These are phyloP conservation scores for Sporothrix globosa DNA, from an alignment of 2,329 filamentous ascomycete species.

Conservation along the genomic window DNA sequence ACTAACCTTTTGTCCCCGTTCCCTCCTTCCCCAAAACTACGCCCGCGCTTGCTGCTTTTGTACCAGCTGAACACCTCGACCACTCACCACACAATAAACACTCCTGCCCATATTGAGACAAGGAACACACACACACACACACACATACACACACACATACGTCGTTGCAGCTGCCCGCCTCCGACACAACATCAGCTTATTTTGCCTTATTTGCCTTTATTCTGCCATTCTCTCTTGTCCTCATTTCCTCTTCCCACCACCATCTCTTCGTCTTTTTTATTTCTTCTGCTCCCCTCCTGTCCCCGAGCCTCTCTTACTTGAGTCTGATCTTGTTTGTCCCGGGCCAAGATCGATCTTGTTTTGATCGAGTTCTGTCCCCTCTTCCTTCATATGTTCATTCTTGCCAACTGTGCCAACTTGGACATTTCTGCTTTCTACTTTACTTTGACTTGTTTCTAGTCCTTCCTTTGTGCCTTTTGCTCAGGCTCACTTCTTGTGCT, in stretches of 20 bases:
- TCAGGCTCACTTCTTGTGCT: background rate
- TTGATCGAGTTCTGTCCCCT: slow-evolving; percentile 12
- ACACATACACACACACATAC: background rate
- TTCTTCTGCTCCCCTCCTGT: slow-evolving; percentile 12
- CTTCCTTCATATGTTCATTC: background rate
- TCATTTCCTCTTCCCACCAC: background rate
- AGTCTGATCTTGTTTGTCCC: slow-evolving; percentile 22
- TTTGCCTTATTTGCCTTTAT: slow-evolving; percentile 26
- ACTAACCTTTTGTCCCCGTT: background rate
- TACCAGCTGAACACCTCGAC: slow-evolving; percentile 26
- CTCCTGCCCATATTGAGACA: slow-evolving; percentile 13
- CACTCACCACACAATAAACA: background rate
- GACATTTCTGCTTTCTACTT: background rate
- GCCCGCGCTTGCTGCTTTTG: background rate
- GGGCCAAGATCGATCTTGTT: slow-evolving; percentile 28
- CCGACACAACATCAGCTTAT: slow-evolving; percentile 28
- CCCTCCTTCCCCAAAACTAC: slow-evolving; percentile 1
- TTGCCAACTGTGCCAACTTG: slow-evolving; percentile 5
- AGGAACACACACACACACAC: background rate
- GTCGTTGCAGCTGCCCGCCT: slow-evolving; percentile 7
- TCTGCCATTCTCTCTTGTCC: background rate
- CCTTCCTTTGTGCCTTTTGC: background rate
- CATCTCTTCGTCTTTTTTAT: slow-evolving; percentile 5
- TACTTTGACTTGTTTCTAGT: background rate
- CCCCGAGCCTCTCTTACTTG: slow-evolving; percentile 8